Evolutionary conservation across 2,329 filamentous ascomycete species (phyloP).

Genomic region (Sporothrix brasiliensis): DNA sequence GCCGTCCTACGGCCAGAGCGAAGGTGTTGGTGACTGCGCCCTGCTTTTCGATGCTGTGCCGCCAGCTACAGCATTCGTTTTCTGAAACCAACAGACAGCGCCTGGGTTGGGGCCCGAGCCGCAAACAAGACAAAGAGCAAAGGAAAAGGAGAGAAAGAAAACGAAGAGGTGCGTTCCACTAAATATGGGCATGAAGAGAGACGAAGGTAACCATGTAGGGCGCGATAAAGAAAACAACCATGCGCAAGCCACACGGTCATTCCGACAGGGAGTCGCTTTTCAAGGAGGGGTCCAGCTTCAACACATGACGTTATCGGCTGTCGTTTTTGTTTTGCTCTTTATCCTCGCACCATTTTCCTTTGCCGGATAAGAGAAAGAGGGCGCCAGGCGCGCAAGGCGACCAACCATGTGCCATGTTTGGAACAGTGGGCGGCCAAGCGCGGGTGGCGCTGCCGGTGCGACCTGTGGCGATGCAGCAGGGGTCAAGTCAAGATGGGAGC

Average conservation of each 20-base stretch:
- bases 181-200: background rate
- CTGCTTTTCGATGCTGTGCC: background rate
- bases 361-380: background rate
- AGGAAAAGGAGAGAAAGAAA: background rate
- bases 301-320: background rate
- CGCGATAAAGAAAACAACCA: background rate
- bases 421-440: background rate
- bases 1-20: background rate
- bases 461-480: constrained; percentile 7
- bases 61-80: background rate
- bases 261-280: background rate
- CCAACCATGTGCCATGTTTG: constrained; percentile 16
- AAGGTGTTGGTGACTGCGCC: background rate
- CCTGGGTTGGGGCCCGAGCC: background rate
- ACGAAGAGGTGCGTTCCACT: background rate
- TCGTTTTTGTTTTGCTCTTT: background rate
- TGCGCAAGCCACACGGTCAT: constrained; percentile 1
- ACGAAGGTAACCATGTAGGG: background rate
- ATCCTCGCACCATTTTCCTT: background rate
- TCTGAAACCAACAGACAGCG: constrained; percentile 12
- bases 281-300: background rate
- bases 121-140: background rate
- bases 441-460: background rate
- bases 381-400: constrained; percentile 13
- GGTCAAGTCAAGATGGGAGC: background rate